Conservation (phyloP, 495 filamentous ascomycete genomes). For the Aspergillus affinis region DNA sequence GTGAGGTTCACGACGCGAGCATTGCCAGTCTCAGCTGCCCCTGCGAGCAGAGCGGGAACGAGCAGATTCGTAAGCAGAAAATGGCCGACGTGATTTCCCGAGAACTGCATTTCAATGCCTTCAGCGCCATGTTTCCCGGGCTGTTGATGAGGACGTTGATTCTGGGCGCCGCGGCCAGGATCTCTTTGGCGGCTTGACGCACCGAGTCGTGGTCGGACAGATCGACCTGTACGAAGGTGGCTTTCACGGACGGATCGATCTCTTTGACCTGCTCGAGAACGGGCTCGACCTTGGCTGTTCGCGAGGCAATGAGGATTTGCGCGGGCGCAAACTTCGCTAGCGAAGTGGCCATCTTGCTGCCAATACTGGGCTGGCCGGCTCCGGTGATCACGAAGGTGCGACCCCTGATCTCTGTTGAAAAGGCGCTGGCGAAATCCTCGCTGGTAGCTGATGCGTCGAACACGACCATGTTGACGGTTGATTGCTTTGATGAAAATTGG, state of each 20-base stretch:
- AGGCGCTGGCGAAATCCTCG: neutral
- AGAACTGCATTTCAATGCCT: slow-evolving; percentile 1
- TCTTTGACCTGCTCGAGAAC: neutral
- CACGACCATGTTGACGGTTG: neutral
- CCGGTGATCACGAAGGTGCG: slow-evolving; percentile 5
- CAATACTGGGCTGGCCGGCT: slow-evolving; percentile 3
- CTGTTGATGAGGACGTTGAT: slow-evolving; percentile 9
- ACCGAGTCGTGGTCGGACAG: slow-evolving; percentile 3
- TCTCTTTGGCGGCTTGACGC: slow-evolving; percentile 1
- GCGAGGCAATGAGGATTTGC: neutral
- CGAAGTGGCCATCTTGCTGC: slow-evolving; percentile 4
- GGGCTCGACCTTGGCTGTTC: neutral
- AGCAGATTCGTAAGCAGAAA: neutral
- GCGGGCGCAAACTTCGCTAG: slow-evolving; percentile 1
- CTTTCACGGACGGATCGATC: neutral
- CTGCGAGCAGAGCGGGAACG: neutral
- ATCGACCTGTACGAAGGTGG: neutral
- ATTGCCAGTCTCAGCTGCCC: neutral
- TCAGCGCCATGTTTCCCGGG: slow-evolving; percentile 2
- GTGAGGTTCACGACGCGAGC: slow-evolving; percentile 5
- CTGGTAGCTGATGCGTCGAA: neutral
- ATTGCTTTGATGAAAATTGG: neutral
- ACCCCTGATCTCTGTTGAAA: neutral
- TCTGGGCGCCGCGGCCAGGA: slow-evolving; percentile 1
- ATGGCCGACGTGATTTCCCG: slow-evolving; percentile 1